Base-by-base conservation (phyloP, 345 rosid species). In the Capsella bursapastoris region DNA sequence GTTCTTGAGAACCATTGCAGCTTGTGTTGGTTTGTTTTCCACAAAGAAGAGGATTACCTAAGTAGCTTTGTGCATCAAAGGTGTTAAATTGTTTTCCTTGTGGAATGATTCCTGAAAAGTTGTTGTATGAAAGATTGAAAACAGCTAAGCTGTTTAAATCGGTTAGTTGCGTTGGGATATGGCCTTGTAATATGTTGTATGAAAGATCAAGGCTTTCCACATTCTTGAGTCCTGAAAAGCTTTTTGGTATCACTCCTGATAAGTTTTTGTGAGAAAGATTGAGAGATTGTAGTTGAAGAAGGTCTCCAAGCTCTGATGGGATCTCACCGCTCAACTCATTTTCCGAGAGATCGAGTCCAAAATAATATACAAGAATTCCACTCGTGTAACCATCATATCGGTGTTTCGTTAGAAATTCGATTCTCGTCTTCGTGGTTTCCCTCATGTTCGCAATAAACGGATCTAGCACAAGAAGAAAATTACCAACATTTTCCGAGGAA, bases 141-240 rank as follows among this genome's bases (percentile, higher is more conserved):
- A 45, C 55, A 0, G 8, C 13, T 0, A 65, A 18, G 7, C 18
- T 49, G 58, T 2, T 53, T 11, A 67, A 0, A 0, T 53, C 51
- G 14, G 50, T 9, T 27, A 67, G 51, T 15, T 37, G 1, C 28
- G 28, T 0, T 10, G 62, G 72, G 40, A 68, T 68, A 7, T 0
- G 15, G 9, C 51, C 62, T 14, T 67, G 51, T 53, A 53, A 3
- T 53, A 13, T 53, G 62, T 82, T 80, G 60, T 58, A 60, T 0
- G 84, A 85, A 44, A 75, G 64, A 58, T 80, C 85, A 48, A 84
- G 60, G 10, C 82, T 81, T 57, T 84, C 85, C 4, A 86, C 3
- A 0, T 78, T 12, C 2, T 13, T 16, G 1, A 83, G 10, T 12
- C 65, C 43, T 34, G 82, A 74, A 31, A 83, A 57, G 0, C 71